These are phyloP conservation scores for Scheffersomyces spartinae DNA, from an alignment of 805 yeast genomes.

Conservation along the genomic window DNA sequence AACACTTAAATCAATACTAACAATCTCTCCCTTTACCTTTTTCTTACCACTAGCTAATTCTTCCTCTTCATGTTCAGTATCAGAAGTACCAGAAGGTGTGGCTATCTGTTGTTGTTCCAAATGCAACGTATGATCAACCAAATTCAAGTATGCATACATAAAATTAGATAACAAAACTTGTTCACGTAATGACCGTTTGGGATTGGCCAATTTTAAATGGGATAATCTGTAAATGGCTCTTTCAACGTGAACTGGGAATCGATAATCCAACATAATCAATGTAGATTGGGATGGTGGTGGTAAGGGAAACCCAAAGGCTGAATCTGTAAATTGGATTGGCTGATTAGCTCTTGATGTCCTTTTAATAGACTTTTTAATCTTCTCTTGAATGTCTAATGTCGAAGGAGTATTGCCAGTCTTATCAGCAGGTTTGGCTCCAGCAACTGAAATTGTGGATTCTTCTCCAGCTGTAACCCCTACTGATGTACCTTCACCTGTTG, in stretches of 20 bases:
- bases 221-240: slow-evolving; percentile 89
- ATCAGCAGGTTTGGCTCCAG: slow-evolving; percentile 5
- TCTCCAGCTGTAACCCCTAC: too few relatives aligned
- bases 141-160: slow-evolving; percentile 93
- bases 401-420: too few relatives aligned
- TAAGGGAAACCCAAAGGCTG: slow-evolving; percentile 80
- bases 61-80: too few relatives aligned
- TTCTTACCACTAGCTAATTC: too few relatives aligned
- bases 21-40: too few relatives aligned
- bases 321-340: slow-evolving; percentile 46
- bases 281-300: slow-evolving; percentile 75
- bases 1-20: too few relatives aligned
- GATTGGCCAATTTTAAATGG: slow-evolving; percentile 88
- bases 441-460: too few relatives aligned
- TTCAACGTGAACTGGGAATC: slow-evolving; percentile 92
- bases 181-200: slow-evolving; percentile 80
- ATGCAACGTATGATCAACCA: slow-evolving; percentile 85
- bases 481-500: too few relatives aligned
- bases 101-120: too few relatives aligned
- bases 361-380: slow-evolving; percentile 28
- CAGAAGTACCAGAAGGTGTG: too few relatives aligned
- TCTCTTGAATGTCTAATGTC: slow-evolving; percentile 32
- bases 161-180: slow-evolving; percentile 90
- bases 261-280: slow-evolving; percentile 65
- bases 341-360: slow-evolving; percentile 32